A percentile compares a stretch with the other conserved stretches of the same genome.
Evolutionary conservation across 2,329 filamentous ascomycete genomes (phyloP).

Genomic region (Setomelanomma holmii): DNA sequence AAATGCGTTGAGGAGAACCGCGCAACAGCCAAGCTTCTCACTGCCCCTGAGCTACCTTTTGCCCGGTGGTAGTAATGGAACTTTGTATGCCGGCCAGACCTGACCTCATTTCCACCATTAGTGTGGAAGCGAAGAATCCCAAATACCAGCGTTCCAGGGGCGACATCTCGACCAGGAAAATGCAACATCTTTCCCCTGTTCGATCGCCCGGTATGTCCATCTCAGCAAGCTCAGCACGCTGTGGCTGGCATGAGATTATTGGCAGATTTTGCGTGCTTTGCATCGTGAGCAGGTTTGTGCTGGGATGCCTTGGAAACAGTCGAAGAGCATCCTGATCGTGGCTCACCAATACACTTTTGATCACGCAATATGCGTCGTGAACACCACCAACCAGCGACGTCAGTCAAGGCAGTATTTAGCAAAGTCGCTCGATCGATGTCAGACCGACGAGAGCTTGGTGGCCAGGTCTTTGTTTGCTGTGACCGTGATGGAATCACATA

Average conservation of each 20-base stretch:
- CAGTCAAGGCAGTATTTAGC: too few relatives aligned
- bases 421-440: too few relatives aligned
- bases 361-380: not conserved
- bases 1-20: not conserved
- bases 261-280: not conserved
- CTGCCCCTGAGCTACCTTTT: slow-evolving; percentile 1
- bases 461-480: too few relatives aligned
- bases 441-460: too few relatives aligned
- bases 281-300: not conserved
- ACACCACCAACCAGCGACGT: too few relatives aligned
- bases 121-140: not conserved
- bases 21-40: not conserved
- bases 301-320: not conserved
- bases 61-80: slow-evolving; percentile 1
- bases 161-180: not conserved
- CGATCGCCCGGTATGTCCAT: not conserved
- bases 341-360: not conserved
- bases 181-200: not conserved
- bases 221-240: not conserved
- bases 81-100: not conserved
- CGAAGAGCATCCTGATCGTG: not conserved
- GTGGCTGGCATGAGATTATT: not conserved
- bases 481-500: too few relatives aligned
- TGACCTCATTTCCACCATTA: slow-evolving; percentile 1
- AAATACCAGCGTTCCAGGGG: not conserved